These are phyloP conservation scores for Candida qinlingensis DNA, from an alignment of 805 yeast genomes.

Conservation along the genomic window DNA sequence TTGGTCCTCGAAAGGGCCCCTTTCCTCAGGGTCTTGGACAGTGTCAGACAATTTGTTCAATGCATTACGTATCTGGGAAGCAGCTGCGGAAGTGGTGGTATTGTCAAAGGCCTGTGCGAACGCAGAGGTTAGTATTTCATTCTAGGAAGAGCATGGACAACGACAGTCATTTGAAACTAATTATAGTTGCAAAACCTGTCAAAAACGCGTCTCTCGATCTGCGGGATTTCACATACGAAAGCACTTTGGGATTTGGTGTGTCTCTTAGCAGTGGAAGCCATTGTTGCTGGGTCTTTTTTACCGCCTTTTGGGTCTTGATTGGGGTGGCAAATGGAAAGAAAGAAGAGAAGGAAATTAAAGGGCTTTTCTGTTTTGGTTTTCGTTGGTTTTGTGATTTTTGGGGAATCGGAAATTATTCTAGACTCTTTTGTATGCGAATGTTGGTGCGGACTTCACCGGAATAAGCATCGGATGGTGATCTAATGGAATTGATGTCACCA, in stretches of 20 bases:
- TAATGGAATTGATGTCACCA: too few species aligned
- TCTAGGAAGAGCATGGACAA: too few species aligned
- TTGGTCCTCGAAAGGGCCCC: conserved; percentile 70
- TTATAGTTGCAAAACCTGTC: too few species aligned
- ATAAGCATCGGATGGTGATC: background rate
- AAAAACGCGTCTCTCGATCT: too few species aligned
- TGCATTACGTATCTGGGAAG: conserved; percentile 96
- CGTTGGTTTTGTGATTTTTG: background rate
- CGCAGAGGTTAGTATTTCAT: too few species aligned
- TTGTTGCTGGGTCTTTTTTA: conserved; percentile 1
- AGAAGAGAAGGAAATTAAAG: background rate
- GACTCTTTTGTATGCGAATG: background rate
- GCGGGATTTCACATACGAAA: conserved; percentile 16
- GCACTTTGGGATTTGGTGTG: conserved; percentile 35
- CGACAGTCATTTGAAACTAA: too few species aligned
- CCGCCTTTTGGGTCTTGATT: background rate
- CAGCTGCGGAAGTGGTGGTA: conserved; percentile 91
- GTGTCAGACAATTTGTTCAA: conserved; percentile 85
- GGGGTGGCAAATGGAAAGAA: too few species aligned
- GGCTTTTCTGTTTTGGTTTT: background rate
- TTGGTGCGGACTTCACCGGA: background rate
- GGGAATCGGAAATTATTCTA: background rate
- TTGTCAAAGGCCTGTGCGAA: conserved; percentile 75
- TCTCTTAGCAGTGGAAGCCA: conserved; percentile 27
- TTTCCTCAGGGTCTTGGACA: conserved; percentile 46